Evolutionary conservation across 23 red algal species (phyloP), one percentile per base, ranked within the genome.

Genomic region (Gracilaria gracilis): DNA sequence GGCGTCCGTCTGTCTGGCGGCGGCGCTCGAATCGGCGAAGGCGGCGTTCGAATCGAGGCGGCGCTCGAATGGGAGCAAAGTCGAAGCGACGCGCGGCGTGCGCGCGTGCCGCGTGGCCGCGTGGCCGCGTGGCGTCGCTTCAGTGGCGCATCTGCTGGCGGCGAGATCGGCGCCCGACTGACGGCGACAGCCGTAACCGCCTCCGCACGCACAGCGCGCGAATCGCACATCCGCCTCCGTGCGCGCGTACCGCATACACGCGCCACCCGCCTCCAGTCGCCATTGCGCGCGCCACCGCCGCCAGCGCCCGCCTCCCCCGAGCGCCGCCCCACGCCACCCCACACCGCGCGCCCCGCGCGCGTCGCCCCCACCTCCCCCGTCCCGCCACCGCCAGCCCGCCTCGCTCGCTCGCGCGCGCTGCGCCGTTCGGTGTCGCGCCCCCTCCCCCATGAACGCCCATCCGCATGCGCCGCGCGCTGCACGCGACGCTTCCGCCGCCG

Each of bases 211-310:
- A 46, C 42, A 46, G 66, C 66, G 66, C 35, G 66, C 66, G 27
- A 25, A 16, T 16, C 61, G 3, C 39, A 75, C 69, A 75, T 75
- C 69, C 69, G 69, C 69, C 69, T 75, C 69, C 69, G 35, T 47
- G 25, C 35, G 69, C 69, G 69, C 69, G 69, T 36, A 32, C 69
- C 69, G 39, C 69, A 25, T 36, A 47, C 69, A 46, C 21, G 6
- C 35, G 16, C 33, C 0, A 75, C 69, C 69, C 69, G 69, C 69
- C 69, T 75, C 69, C 69, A 55, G 24, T 44, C 57, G 33, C 80
- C 27, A 24, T 67, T 21, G 11, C 83, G 25, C 29, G 31, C 83
- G 5, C 51, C 11, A 16, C 82, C 15, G 20, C 61, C 4, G 1
- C 42, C 62, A 23, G n/a, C 39, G 39, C 65, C 69, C 47, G 51